These are phyloP conservation scores for Cercospora nicotianae DNA, from an alignment of 2,329 filamentous ascomycete species.

Conservation along the genomic window DNA sequence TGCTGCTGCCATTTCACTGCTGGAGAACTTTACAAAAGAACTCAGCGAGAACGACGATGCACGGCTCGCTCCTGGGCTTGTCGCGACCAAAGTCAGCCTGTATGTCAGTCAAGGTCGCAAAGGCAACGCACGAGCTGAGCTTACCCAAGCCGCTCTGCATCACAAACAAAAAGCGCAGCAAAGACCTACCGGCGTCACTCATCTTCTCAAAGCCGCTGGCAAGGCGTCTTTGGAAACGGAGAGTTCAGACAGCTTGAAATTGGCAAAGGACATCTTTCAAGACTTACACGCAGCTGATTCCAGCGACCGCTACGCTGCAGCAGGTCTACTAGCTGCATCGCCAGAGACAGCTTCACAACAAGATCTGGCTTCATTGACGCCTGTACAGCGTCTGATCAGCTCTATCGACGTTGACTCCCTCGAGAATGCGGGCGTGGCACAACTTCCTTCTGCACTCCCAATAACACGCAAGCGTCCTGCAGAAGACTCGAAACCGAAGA, in stretches of 20 bases:
- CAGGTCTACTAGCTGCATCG: constrained; percentile 81
- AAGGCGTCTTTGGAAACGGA: constrained; percentile 76
- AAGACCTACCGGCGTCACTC: constrained; percentile 47
- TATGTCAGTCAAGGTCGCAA: constrained; percentile 76
- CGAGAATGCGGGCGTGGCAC: constrained; percentile 64
- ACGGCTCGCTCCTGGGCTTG: constrained; percentile 79
- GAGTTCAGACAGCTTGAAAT: constrained; percentile 63
- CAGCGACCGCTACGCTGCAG: constrained; percentile 68
- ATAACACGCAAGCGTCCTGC: constrained; percentile 53
- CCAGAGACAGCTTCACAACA: constrained; percentile 56
- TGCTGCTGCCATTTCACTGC: constrained; percentile 69
- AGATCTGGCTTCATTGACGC: constrained; percentile 58
- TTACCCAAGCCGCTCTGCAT: constrained; percentile 76
- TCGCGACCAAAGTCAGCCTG: constrained; percentile 76
- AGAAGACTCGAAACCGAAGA: constrained; percentile 48
- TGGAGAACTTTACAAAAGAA: constrained; percentile 72
- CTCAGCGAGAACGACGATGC: constrained; percentile 70
- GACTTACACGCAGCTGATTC: constrained; percentile 65
- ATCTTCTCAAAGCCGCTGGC: constrained; percentile 79
- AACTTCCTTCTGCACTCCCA: constrained; percentile 32
- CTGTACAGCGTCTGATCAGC: constrained; percentile 61
- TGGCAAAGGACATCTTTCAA: constrained; percentile 77
- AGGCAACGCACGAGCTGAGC: constrained; percentile 67
- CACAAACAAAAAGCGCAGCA: constrained; percentile 67
- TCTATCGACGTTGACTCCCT: constrained; percentile 63